Conservation (phyloP, 495 filamentous ascomycete species). For the Astrothelium subdiscretum region DNA sequence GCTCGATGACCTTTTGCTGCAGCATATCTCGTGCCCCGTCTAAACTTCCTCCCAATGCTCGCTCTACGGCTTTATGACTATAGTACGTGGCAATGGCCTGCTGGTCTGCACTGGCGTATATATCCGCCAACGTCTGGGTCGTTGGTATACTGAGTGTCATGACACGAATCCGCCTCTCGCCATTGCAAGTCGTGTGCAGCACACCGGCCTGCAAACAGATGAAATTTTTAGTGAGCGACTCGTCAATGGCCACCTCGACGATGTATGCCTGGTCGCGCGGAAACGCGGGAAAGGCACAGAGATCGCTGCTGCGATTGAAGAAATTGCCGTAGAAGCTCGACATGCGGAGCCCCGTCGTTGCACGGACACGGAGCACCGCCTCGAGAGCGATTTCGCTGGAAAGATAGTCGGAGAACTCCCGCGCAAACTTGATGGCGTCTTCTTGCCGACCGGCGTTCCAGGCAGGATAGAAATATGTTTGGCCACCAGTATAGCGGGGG, state of each 20-base stretch:
- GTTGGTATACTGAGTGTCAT: constrained; percentile 89
- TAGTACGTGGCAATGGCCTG: constrained; percentile 86
- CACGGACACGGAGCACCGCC: constrained; percentile 88
- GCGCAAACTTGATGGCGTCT: constrained; percentile 94
- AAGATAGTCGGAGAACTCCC: constrained; percentile 91
- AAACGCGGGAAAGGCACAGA: constrained; percentile 96
- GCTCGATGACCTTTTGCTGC: constrained; percentile 82
- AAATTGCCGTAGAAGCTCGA: constrained; percentile 98
- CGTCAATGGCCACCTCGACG: constrained; percentile 97
- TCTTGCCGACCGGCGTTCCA: constrained; percentile 91
- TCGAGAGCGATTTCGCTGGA: constrained; percentile 93
- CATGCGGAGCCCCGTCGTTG: constrained; percentile 91
- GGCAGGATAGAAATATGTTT: constrained; percentile 96
- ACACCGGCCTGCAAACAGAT: constrained; percentile 95
- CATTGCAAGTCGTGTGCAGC: constrained; percentile 95
- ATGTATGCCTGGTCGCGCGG: constrained; percentile 95
- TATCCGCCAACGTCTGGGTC: constrained; percentile 74
- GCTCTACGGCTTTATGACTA: constrained; percentile 94
- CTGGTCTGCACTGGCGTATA: constrained; percentile 93
- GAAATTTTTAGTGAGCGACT: constrained; percentile 82
- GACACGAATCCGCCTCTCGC: constrained; percentile 86
- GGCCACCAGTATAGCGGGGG: constrained; percentile 90
- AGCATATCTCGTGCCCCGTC: constrained; percentile 84
- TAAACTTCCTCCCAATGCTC: constrained; percentile 70
- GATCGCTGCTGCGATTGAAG: constrained; percentile 93